These are phyloP conservation scores for Atractiella rhizophila DNA, from an alignment of 768 basidiomycete species.

Conservation along the genomic window DNA sequence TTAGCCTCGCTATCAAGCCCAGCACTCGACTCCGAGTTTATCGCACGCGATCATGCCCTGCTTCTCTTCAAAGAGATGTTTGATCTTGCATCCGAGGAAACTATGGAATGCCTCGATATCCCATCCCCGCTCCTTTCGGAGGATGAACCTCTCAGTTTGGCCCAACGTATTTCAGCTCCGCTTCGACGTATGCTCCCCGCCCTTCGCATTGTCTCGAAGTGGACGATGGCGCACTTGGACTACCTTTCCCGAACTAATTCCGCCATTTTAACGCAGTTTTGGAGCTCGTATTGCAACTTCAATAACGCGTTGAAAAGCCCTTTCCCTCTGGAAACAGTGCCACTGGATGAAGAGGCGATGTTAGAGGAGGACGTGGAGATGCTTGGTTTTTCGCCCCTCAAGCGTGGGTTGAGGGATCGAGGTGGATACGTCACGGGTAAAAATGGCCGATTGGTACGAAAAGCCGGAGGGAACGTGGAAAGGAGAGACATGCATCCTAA, in stretches of 20 bases:
- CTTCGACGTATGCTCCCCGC: constrained; percentile 68
- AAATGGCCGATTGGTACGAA: constrained; percentile 15
- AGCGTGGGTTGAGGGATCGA: constrained; percentile 31
- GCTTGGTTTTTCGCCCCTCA: constrained; percentile 62
- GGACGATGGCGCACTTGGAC: constrained; percentile 52
- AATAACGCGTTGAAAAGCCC: constrained; percentile 32
- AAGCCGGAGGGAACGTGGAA: constrained; percentile 6
- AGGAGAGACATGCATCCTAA: constrained; percentile 45
- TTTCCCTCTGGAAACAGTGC: constrained; percentile 44
- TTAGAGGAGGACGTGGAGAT: constrained; percentile 81
- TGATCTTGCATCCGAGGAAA: too few relatives aligned
- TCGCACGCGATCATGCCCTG: too few relatives aligned
- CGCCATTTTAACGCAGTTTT: constrained; percentile 28
- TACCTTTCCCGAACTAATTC: constrained; percentile 27
- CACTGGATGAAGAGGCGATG: constrained; percentile 29
- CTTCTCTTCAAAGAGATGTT: constrained; percentile 1
- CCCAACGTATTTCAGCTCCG: constrained; percentile 57
- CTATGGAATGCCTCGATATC: too few relatives aligned
- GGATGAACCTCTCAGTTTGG: constrained; percentile 28
- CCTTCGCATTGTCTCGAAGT: constrained; percentile 64
- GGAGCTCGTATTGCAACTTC: constrained; percentile 45
- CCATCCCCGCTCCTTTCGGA: background rate
- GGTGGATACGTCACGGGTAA: constrained; percentile 13
- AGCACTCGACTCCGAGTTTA: too few relatives aligned
- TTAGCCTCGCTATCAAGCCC: too few relatives aligned